These are phyloP conservation scores for Blastomyces parvus DNA, from an alignment of 2,329 filamentous ascomycete genomes.

Conservation along the genomic window DNA sequence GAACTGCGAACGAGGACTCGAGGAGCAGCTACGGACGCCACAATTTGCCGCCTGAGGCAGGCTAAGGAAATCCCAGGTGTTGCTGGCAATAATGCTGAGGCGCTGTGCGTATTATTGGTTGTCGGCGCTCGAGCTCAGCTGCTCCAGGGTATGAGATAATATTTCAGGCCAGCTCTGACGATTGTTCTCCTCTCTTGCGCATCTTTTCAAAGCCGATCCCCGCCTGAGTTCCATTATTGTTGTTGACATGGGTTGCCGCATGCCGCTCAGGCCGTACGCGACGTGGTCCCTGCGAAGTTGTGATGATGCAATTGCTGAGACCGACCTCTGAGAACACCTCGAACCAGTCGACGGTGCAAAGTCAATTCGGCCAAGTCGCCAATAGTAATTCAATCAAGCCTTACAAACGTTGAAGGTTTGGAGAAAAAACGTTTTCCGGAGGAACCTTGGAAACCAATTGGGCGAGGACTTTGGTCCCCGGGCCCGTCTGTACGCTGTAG, in stretches of 20 bases:
- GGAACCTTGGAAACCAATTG: background rate
- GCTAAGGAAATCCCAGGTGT: background rate
- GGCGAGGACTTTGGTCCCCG: background rate
- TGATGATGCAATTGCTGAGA: too few species aligned
- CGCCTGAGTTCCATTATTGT: too few species aligned
- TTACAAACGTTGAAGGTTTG: background rate
- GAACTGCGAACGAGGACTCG: background rate
- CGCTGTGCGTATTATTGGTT: too few species aligned
- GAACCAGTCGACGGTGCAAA: background rate
- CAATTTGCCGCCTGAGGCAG: background rate
- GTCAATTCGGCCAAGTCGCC: background rate
- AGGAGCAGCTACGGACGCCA: background rate
- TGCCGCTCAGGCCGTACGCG: too few species aligned
- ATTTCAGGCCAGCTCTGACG: too few species aligned
- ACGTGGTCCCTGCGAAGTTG: too few species aligned
- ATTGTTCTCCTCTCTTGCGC: background rate
- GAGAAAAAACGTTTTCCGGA: background rate
- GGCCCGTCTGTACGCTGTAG: background rate
- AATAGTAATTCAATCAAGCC: background rate
- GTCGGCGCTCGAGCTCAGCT: too few species aligned
- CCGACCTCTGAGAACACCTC: background rate
- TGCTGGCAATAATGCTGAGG: too few species aligned
- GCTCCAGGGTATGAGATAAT: too few species aligned
- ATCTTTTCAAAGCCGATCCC: background rate
- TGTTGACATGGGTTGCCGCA: too few species aligned